These are phyloP conservation scores for Pichiaceae sp. DNA, from an alignment of 1,139 yeast species.

Conservation along the genomic window DNA sequence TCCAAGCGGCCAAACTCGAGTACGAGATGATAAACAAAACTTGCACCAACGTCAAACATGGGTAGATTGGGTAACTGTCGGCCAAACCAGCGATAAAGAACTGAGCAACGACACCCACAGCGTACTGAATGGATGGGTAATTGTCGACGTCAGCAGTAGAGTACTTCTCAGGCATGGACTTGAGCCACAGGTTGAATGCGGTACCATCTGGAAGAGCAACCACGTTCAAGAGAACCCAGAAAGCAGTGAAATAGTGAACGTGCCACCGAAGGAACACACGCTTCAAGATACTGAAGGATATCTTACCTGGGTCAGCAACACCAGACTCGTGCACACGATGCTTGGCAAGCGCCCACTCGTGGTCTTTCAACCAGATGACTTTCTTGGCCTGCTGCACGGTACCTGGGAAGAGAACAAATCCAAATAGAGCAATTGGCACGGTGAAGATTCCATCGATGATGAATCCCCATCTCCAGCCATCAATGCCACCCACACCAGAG, in stretches of 20 bases:
- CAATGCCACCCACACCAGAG: conserved; percentile 33
- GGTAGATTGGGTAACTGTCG: conserved; percentile 27
- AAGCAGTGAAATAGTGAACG: conserved; percentile 33
- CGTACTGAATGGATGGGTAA: conserved; percentile 34
- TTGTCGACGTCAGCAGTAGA: conserved; percentile 31
- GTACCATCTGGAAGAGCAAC: conserved; percentile 37
- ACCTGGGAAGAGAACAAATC: conserved; percentile 56
- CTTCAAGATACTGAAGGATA: background rate
- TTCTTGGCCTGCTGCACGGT: conserved; percentile 29
- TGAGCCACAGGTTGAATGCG: conserved; percentile 44
- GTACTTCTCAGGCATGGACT: conserved; percentile 34
- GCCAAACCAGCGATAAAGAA: conserved; percentile 28
- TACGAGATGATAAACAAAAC: conserved; percentile 26
- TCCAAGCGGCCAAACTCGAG: conserved; percentile 24
- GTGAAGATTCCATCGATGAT: conserved; percentile 57
- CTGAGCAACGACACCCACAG: conserved; percentile 35
- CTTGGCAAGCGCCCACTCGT: conserved; percentile 2
- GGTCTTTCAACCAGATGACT: conserved; percentile 1
- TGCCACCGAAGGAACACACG: conserved; percentile 37
- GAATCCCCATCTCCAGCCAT: conserved; percentile 68
- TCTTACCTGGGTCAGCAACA: conserved; percentile 2
- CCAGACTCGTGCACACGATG: conserved; percentile 1
- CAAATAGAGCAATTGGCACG: conserved; percentile 50
- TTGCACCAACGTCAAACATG: conserved; percentile 26
- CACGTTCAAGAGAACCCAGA: conserved; percentile 31